Conservation (phyloP, 2,329 filamentous ascomycete species). For the Pezicula rhizophila region DNA sequence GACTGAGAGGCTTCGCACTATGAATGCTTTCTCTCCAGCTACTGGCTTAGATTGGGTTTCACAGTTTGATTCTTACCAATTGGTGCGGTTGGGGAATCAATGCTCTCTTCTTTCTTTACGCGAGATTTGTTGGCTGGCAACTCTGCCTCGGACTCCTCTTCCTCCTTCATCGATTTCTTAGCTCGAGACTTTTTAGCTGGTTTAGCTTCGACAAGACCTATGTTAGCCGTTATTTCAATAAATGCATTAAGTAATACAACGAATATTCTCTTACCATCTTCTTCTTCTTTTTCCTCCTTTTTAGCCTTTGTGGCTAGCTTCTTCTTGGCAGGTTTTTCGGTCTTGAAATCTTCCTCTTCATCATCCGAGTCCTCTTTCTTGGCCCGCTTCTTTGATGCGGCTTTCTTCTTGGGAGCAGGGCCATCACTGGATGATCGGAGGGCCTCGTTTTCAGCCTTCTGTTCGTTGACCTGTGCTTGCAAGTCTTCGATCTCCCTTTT, state of each 20-base stretch:
- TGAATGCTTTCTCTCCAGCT: not conserved
- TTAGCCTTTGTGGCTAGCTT: conserved; percentile 28
- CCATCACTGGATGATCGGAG: not conserved
- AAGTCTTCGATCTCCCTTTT: conserved; percentile 9
- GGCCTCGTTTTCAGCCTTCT: conserved; percentile 6
- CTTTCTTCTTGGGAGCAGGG: not conserved
- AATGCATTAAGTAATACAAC: conserved; percentile 20
- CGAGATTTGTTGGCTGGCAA: conserved; percentile 17
- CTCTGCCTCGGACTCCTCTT: conserved; percentile 10
- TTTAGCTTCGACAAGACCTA: conserved; percentile 11
- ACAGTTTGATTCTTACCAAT: conserved; percentile 21
- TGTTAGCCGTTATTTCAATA: conserved; percentile 16
- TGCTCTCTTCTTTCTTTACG: conserved; percentile 21
- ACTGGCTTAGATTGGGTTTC: not conserved
- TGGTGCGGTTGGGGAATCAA: conserved; percentile 16
- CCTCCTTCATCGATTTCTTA: conserved; percentile 30
- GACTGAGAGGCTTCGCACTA: too few species aligned
- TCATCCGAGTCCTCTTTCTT: conserved; percentile 3
- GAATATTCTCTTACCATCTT: conserved; percentile 26
- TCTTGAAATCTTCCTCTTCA: not conserved
- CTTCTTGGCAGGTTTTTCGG: conserved; percentile 30
- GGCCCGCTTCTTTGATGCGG: conserved; percentile 4
- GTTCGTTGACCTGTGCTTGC: conserved; percentile 5
- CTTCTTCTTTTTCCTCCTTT: conserved; percentile 13
- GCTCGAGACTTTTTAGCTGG: conserved; percentile 19